Evolutionary conservation across 257 asterid species (phyloP).

Genomic region (Avicennia marina): DNA sequence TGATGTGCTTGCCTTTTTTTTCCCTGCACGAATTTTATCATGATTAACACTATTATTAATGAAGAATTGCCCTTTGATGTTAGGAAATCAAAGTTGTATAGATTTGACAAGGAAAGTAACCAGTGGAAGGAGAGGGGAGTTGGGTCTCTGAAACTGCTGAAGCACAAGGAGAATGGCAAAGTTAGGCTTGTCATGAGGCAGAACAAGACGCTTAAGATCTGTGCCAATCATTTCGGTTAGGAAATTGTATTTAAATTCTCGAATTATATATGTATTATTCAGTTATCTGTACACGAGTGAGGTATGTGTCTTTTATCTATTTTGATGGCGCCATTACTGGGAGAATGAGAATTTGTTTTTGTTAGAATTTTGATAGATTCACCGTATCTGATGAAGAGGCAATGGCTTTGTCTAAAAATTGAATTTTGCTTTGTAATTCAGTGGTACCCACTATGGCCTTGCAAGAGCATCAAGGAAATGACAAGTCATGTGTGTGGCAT

Average conservation of each 20-base stretch:
- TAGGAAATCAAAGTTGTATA: too few relatives aligned
- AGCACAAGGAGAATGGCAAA: conserved; percentile 67
- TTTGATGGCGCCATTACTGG: too few relatives aligned
- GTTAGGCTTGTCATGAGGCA: conserved; percentile 92
- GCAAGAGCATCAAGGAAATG: conserved; percentile 88
- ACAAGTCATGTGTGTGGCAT: conserved; percentile 89
- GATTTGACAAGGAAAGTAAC: conserved; percentile 75
- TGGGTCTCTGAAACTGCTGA: conserved; percentile 69
- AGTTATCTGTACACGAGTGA: too few relatives aligned
- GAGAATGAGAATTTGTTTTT: too few relatives aligned
- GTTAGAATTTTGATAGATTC: not conserved
- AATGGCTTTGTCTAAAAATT: conserved; percentile 2
- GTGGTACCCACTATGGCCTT: conserved; percentile 53
- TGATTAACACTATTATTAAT: too few relatives aligned
- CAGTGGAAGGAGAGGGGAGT: conserved; percentile 96
- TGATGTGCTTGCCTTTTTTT: too few relatives aligned
- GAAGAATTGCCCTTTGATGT: too few relatives aligned
- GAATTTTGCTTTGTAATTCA: conserved; percentile 18
- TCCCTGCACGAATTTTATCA: too few relatives aligned
- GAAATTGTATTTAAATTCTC: too few relatives aligned
- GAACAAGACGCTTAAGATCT: conserved; percentile 82
- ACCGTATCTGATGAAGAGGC: not conserved
- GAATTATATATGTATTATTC: too few relatives aligned
- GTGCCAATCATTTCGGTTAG: conserved; percentile 84
- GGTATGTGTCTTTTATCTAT: too few relatives aligned